Base-by-base conservation (phyloP, 1,284 basidiomycete species). In the Ceratobasidium sp. region DNA sequence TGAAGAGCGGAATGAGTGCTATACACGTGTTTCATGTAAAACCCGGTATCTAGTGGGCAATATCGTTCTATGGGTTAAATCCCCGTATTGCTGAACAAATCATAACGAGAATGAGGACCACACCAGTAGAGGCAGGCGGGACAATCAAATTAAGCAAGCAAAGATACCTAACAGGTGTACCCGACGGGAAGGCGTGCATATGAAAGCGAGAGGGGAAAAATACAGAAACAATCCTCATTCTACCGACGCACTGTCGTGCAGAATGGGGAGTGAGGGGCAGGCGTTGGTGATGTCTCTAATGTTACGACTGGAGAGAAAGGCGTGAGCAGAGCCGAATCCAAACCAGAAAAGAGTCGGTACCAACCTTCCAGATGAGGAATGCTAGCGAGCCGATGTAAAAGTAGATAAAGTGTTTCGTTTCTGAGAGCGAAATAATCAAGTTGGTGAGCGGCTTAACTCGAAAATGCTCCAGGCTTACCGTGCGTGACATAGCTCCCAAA, bases 401-500 rank as follows among this genome's bases (percentile, higher is more conserved):
- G 89, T 97, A 98, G 87, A 98, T 96, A 87, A 98, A 98, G 85
- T 97, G 94, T 85, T 96, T 96, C 80, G 96, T 96, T 90, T 97
- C 96, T 97, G 86, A 33, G 73, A 16, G 41, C 48, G 33, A 52
- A 23, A 16, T 3, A n/a, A n/a, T 14, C 38, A 48, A 48, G 60
- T 55, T 7, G 55, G 66, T 69, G 48, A 70, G 27, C 73, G 68
- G 62, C 35, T 23, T 18, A 6, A 10, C 35, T 73, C 48, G 52
- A 69, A 35, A 48, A 64, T 48, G 27, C 71, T 62, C 69, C 57
- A 80, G 23, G 86, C 94, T 84, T 81, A 98, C 96, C 96, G 83
- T 98, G 97, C 44, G 96, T 98, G 65, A 98, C 97, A 84, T 97
- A 98, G 86, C 94, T 96, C 65, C 96, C 96, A 90, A 96, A 97